Base-by-base conservation (phyloP, 2,329 filamentous ascomycete genomes). In the Macrophomina pseudophaseolina region DNA sequence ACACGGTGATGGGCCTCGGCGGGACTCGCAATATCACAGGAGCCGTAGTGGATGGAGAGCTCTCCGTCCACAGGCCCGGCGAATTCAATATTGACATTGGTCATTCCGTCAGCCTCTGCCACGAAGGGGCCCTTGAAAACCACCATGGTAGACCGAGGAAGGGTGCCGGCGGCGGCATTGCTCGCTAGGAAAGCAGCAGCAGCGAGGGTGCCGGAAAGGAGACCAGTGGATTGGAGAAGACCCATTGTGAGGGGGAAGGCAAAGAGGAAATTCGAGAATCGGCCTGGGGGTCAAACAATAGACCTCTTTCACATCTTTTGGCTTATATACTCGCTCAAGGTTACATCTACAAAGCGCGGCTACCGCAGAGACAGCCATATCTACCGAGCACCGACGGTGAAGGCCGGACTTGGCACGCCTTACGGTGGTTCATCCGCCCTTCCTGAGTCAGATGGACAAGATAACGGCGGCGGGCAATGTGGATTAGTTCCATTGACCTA, bases 21-120 rank as follows among this genome's bases (percentile, higher is more conserved):
- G 7, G 33, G 49, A 2, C 23, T 51, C 5, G 5, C 44, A 8
- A 66, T 58, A 16, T 71, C 67, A 49, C 72, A 74, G 33, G 67
- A 46, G 4, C 72, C 70, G 56, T 74, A 73, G 38, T 69, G 66
- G n/a, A 74, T 66, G 4, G 71, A 69, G 6, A 74, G 68, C 28
- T 72, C 68, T 16, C 72, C 72, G 32, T 71, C 64, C 6, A 72
- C n/a, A 18, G 70, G 66, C 5, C 67, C 49, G 56, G 58, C 63
- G 35, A 72, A 74, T 18, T 42, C 54, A 14, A 73, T 65, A 16
- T 72, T 69, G 30, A 74, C 67, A 42, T 72, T 74, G 32, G 69
- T 70, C 44, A 68, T 66, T 12, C 70, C 68, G 23, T 66, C 66
- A 8, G 68, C 69, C 40, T 71, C 67, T 2, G 69, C 68, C 35